Base-by-base conservation (phyloP, 768 basidiomycete species). In the Boletus tomentosulus region DNA sequence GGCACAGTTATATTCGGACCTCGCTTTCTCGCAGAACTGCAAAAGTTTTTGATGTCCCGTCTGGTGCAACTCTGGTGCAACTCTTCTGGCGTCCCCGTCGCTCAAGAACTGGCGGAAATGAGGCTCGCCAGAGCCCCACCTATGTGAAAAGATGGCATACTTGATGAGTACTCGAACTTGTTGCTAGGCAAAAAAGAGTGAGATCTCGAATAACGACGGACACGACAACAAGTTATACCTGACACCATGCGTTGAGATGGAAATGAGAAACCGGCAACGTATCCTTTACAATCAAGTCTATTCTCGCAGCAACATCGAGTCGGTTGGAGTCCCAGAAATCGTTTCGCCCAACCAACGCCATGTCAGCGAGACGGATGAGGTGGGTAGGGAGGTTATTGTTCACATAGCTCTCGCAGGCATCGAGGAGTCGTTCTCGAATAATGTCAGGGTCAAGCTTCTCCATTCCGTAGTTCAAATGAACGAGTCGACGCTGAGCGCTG, bases 41-140 rank as follows among this genome's bases (percentile, higher is more conserved):
- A 47, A 46, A 12, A 66, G 38, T 34, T 66, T 66, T 19, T 44
- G 15, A 42, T 61, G 55, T 30, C 64, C 64, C 3, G 12, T 11
- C 25, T 27, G 25, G 24, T 43, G 24, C 6, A 12, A 8, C 4
- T 43, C 42, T 13, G 25, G 42, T 27, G 22, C 12, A 25, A 3
- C 42, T 13, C 24, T 61, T 60, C 34, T 39, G 9, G 43, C 56
- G 54, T 43, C 64, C 58, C 9, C 24, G 4, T 37, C 8, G 13
- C 24, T 3, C 24, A 25, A 27, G 3, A 48, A 16, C 9, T 48
- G 46, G 4, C 22, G 49, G 42, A 16, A 48, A 44, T 16, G 58
- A 46, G 33, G 39, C 22, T 50, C 50, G 4, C 31, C 15, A 9
- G 31, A 19, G n/a, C 50, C 50, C 41, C 50, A 50, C 10, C 50